These are phyloP conservation scores for Colletotrichum musae DNA, from an alignment of 2,329 filamentous ascomycete species.

Conservation along the genomic window DNA sequence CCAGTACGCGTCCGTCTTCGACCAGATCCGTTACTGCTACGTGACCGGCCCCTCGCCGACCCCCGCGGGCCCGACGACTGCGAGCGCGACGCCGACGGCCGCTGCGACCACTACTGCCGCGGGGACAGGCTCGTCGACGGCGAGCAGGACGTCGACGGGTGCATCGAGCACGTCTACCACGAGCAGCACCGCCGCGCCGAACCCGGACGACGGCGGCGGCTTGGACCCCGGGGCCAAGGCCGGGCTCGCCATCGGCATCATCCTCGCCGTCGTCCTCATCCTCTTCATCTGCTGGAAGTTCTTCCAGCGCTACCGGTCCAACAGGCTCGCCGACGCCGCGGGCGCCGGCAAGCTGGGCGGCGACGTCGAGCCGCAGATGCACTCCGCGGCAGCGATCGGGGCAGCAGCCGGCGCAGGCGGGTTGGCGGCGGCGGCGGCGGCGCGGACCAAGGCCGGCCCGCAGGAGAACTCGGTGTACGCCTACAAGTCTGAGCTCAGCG, in stretches of 20 bases:
- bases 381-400: conserved; percentile 5
- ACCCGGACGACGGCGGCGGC: conserved; percentile 9
- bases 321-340: conserved; percentile 4
- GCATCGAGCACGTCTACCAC: conserved; percentile 5
- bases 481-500: conserved; percentile 34
- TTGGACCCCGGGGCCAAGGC: conserved; percentile 33
- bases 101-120: conserved; percentile 4
- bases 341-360: not conserved
- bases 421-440: conserved; percentile 1
- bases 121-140: conserved; percentile 1
- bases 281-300: conserved; percentile 31
- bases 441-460: not conserved
- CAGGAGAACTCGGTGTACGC: conserved; percentile 13
- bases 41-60: conserved; percentile 27
- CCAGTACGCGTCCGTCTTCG: conserved; percentile 19
- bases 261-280: conserved; percentile 18
- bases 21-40: conserved; percentile 32
- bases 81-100: not conserved
- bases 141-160: conserved; percentile 15
- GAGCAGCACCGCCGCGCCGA: conserved; percentile 14
- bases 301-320: conserved; percentile 20
- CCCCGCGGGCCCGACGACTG: conserved; percentile 1
- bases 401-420: not conserved
- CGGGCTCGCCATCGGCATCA: conserved; percentile 31
- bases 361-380: conserved; percentile 15